These are phyloP conservation scores for Fusarium nisikadoi DNA, from an alignment of 2,329 filamentous ascomycete genomes.

Conservation along the genomic window DNA sequence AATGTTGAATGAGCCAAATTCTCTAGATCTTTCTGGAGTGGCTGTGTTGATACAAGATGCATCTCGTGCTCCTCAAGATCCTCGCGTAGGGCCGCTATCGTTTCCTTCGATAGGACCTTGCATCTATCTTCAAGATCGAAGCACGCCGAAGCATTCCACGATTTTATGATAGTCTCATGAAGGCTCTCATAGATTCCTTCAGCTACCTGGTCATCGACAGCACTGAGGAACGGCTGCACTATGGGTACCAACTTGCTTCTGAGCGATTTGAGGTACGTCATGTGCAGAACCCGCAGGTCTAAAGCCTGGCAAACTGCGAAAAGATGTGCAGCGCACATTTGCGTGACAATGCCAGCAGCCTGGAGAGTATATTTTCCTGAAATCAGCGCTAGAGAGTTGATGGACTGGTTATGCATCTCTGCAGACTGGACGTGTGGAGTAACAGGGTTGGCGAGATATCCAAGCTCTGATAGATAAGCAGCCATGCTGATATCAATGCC, in stretches of 20 bases:
- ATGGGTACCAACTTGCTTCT: neutral
- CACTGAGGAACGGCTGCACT: accelerated
- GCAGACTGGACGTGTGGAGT: neutral
- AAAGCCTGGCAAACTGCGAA: neutral
- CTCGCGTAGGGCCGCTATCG: accelerated
- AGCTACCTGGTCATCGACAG: accelerated
- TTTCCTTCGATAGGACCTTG: accelerated
- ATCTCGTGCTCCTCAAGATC: accelerated
- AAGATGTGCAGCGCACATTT: neutral
- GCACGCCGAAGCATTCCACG: neutral
- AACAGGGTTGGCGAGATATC: neutral
- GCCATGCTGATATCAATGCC: neutral
- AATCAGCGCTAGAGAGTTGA: neutral
- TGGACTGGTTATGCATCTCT: neutral
- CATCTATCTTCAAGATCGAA: neutral
- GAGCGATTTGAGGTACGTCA: neutral
- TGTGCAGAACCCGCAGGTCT: neutral
- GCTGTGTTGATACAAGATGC: accelerated
- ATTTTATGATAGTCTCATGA: accelerated
- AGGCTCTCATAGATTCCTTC: neutral
- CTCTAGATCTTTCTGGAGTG: neutral
- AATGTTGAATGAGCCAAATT: accelerated
- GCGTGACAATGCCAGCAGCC: accelerated
- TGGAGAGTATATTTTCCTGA: neutral
- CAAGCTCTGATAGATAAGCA: neutral